Percentiles rank a stretch among this genome's conserved stretches.
Evolutionary conservation across 495 filamentous ascomycete species (phyloP).

Genomic region (Aspergillus nidulans): DNA sequence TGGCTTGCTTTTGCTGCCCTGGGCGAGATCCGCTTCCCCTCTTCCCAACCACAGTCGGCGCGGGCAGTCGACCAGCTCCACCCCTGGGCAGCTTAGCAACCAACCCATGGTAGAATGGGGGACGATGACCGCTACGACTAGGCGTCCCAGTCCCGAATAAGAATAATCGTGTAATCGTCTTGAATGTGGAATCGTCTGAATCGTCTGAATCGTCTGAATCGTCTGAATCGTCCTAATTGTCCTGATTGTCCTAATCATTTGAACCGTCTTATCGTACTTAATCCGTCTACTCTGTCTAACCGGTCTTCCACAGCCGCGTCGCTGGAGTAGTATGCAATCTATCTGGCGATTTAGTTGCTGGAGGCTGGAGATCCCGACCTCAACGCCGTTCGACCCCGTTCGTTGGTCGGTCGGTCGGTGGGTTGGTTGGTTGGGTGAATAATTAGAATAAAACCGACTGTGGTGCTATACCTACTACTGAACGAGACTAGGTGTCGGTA

Average conservation of each 20-base stretch:
- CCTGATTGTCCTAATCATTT: no score
- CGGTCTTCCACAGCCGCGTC: neutral
- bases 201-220: no score
- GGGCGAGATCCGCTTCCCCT: neutral
- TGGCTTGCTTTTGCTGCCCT: neutral
- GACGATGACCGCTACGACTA: constrained; percentile 15
- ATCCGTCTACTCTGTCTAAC: no score
- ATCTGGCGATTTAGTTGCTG: neutral
- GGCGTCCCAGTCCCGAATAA: neutral
- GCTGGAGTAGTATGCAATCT: neutral
- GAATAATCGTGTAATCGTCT: no score
- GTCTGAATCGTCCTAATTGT: no score
- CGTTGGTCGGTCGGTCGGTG: no score
- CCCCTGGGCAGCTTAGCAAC: constrained; percentile 10
- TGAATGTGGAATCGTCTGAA: no score
- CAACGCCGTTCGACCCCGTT: no score
- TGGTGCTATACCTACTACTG: no score
- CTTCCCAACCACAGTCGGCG: constrained; percentile 8
- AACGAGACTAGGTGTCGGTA: constrained; percentile 14
- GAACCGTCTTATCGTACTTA: no score
- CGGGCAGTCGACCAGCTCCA: constrained; percentile 13
- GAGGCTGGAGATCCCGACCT: neutral
- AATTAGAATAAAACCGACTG: no score
- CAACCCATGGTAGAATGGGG: constrained; percentile 16
- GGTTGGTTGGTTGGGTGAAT: no score